These are phyloP conservation scores for Capillidium rhysosporum DNA, from an alignment of 371 early-diverging fungal species.

Conservation along the genomic window DNA sequence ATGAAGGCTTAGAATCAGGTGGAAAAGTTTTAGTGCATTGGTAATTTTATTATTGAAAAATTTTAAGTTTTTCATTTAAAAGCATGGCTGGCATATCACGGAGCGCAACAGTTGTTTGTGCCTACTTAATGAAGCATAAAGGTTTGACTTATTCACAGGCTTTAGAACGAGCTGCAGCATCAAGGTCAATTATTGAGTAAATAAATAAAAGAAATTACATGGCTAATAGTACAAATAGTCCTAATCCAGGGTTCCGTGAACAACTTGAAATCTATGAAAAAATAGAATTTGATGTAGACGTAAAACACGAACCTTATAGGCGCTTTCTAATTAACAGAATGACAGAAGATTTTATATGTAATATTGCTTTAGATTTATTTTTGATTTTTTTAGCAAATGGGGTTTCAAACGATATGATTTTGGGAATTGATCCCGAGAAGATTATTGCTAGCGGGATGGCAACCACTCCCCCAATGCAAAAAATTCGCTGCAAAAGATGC, in stretches of 20 bases:
- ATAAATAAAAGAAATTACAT: neutral
- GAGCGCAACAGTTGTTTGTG: slow-evolving; percentile 27
- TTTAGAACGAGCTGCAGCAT: slow-evolving; percentile 21
- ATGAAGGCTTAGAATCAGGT: slow-evolving; percentile 18
- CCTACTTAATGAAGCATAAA: slow-evolving; percentile 43
- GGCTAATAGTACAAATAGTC: slow-evolving; percentile 14
- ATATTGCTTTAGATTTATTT: neutral
- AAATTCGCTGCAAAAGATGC: slow-evolving; percentile 19
- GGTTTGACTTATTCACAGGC: slow-evolving; percentile 24
- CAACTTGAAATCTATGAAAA: slow-evolving; percentile 42
- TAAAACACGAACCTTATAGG: slow-evolving; percentile 36
- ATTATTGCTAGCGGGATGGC: slow-evolving; percentile 2
- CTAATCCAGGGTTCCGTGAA: slow-evolving; percentile 47
- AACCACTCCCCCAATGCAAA: slow-evolving; percentile 6
- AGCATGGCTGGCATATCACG: slow-evolving; percentile 38
- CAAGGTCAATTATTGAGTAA: slow-evolving; percentile 28
- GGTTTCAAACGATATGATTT: slow-evolving; percentile 22
- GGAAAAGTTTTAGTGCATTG: slow-evolving; percentile 50
- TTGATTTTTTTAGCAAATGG: slow-evolving; percentile 14
- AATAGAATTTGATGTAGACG: slow-evolving; percentile 32
- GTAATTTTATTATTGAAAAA: slow-evolving; percentile 18
- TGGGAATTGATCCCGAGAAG: slow-evolving; percentile 25
- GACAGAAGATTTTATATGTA: slow-evolving; percentile 31
- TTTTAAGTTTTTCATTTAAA: neutral
- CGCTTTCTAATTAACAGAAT: slow-evolving; percentile 37